Evolutionary conservation across 306 rosid species (phyloP).

Genomic region (Citrullus colocynthis): DNA sequence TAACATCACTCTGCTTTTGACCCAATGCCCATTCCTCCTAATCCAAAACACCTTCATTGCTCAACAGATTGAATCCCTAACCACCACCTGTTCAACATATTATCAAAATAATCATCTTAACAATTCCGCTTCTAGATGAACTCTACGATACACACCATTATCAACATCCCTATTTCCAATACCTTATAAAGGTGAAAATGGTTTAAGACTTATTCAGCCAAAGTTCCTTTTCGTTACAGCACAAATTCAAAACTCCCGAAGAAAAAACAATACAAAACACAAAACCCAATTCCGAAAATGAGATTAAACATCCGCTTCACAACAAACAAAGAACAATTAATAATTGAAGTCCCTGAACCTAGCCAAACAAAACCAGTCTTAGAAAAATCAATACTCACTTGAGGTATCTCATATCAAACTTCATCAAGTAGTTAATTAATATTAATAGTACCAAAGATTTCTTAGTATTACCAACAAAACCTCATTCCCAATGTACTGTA

Average conservation of each 20-base stretch:
- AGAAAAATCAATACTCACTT: conserved; percentile 16
- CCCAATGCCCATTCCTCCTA: conserved; percentile 10
- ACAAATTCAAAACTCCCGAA: neutral
- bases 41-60: conserved; percentile 26
- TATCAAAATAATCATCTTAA: conserved; percentile 21
- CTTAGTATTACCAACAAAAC: neutral
- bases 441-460: neutral
- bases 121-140: conserved; percentile 5
- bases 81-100: conserved; percentile 13
- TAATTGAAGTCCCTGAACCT: neutral
- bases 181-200: neutral
- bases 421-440: neutral
- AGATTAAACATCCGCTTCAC: conserved; percentile 1
- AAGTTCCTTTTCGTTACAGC: neutral
- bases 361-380: neutral
- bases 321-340: neutral
- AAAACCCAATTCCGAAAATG: neutral
- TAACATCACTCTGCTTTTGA: conserved; percentile 12
- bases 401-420: conserved; percentile 3
- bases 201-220: neutral
- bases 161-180: neutral
- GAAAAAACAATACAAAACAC: neutral
- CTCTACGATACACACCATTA: neutral
- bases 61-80: conserved; percentile 7
- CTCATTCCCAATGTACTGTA: neutral